These are phyloP conservation scores for Peronospora belbahrii DNA, from an alignment of 352 stramenopile genomes.

Conservation along the genomic window DNA sequence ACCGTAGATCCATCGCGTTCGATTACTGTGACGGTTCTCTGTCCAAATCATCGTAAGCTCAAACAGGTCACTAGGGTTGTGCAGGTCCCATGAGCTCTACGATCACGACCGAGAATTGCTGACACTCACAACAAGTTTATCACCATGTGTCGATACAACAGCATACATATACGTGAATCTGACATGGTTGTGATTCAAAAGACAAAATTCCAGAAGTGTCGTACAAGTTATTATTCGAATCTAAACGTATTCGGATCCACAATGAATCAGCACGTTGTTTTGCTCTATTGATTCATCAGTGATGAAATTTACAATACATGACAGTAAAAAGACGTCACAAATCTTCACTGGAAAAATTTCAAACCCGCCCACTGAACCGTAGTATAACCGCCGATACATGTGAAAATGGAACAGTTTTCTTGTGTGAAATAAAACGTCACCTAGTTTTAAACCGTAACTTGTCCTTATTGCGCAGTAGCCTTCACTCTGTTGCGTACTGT, in stretches of 20 bases:
- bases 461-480: not conserved
- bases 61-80: not conserved
- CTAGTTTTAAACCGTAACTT: not conserved
- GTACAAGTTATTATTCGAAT: not conserved
- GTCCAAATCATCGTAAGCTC: not conserved
- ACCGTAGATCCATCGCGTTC: not conserved
- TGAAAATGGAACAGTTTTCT: not conserved
- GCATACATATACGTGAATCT: not conserved
- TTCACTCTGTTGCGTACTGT: not conserved
- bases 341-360: constrained; percentile 1
- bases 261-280: too few species aligned
- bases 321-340: too few species aligned
- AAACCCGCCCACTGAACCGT: too few species aligned
- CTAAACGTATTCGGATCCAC: too few species aligned
- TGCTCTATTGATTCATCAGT: too few species aligned
- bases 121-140: not conserved
- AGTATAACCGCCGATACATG: too few species aligned
- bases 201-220: not conserved
- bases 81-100: not conserved
- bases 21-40: not conserved
- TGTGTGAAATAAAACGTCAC: not conserved
- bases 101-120: not conserved
- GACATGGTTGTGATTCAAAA: not conserved
- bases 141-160: not conserved
- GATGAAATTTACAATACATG: too few species aligned